phyloP scores from a whole-genome alignment of 306 rosid species.

The Ochetophila trinervis region DNA sequence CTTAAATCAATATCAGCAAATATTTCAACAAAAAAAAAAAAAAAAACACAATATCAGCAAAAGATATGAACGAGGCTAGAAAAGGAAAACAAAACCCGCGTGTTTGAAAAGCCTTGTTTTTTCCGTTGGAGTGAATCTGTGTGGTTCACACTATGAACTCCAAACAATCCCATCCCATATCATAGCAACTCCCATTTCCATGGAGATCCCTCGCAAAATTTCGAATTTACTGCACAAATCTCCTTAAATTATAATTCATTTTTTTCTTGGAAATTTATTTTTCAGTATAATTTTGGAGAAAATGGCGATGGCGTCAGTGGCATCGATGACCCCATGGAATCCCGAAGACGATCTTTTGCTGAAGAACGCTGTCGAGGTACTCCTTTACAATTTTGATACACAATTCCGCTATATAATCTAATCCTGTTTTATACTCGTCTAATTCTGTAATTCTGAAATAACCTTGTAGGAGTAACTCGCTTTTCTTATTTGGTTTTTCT shows the following conservation, averaged over 20 bases:
- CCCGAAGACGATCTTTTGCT: conserved; percentile 74
- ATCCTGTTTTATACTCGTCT: too few species aligned
- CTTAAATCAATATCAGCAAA: too few species aligned
- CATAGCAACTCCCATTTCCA: not conserved
- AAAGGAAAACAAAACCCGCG: conserved; percentile 13
- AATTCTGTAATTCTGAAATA: not conserved
- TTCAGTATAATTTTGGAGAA: too few species aligned
- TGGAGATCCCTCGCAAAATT: not conserved
- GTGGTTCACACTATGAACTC: not conserved
- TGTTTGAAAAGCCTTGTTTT: not conserved
- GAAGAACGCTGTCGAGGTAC: conserved; percentile 79
- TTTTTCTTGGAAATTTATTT: conserved; percentile 6
- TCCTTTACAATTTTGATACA: not conserved
- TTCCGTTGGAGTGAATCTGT: not conserved
- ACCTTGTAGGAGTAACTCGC: too few species aligned
- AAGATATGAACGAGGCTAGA: not conserved
- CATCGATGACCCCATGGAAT: conserved; percentile 48
- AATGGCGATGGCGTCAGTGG: conserved; percentile 28
- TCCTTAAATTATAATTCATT: not conserved
- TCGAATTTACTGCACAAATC: not conserved
- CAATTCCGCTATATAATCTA: not conserved
- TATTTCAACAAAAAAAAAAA: too few species aligned
- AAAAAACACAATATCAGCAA: not conserved
- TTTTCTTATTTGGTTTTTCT: not conserved
- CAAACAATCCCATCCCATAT: not conserved